Evolutionary conservation across 2,329 filamentous ascomycete genomes (phyloP).

Genomic region (Exophiala sideris): DNA sequence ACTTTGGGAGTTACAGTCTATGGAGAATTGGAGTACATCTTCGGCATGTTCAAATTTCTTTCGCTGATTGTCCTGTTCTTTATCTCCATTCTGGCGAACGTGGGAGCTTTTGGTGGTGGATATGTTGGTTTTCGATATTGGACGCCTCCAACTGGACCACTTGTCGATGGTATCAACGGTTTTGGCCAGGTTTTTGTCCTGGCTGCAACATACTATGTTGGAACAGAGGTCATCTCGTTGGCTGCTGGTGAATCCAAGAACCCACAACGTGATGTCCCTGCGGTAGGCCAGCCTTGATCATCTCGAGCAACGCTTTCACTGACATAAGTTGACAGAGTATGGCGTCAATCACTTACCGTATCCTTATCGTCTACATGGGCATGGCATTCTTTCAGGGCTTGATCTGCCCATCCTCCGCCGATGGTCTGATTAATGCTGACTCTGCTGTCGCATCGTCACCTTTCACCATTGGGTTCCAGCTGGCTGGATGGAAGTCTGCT

Average conservation of each 20-base stretch:
- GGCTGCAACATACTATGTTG: constrained; percentile 37
- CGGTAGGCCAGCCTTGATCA: constrained; percentile 39
- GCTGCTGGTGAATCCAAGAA: constrained; percentile 56
- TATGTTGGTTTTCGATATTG: constrained; percentile 70
- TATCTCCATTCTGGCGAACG: constrained; percentile 36
- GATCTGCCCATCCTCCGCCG: constrained; percentile 30
- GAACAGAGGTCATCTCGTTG: constrained; percentile 52
- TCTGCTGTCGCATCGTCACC: constrained; percentile 36
- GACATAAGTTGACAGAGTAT: constrained; percentile 22
- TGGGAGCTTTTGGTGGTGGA: constrained; percentile 35
- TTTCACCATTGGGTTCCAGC: constrained; percentile 49
- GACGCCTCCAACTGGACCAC: constrained; percentile 54
- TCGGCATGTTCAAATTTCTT: constrained; percentile 37
- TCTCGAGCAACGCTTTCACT: constrained; percentile 32
- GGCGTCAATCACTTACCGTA: constrained; percentile 54
- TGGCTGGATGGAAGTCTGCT: constrained; percentile 49
- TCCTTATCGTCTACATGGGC: constrained; percentile 55
- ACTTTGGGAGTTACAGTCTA: constrained; percentile 46
- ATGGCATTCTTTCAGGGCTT: constrained; percentile 48
- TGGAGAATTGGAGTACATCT: constrained; percentile 52
- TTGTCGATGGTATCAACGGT: constrained; percentile 36
- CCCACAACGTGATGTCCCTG: constrained; percentile 53
- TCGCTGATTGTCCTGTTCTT: constrained; percentile 35
- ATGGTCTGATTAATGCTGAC: constrained; percentile 22
- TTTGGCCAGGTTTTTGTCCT: constrained; percentile 38